These are phyloP conservation scores for Cochlearia excelsa DNA, from an alignment of 345 rosid species.

Conservation along the genomic window DNA sequence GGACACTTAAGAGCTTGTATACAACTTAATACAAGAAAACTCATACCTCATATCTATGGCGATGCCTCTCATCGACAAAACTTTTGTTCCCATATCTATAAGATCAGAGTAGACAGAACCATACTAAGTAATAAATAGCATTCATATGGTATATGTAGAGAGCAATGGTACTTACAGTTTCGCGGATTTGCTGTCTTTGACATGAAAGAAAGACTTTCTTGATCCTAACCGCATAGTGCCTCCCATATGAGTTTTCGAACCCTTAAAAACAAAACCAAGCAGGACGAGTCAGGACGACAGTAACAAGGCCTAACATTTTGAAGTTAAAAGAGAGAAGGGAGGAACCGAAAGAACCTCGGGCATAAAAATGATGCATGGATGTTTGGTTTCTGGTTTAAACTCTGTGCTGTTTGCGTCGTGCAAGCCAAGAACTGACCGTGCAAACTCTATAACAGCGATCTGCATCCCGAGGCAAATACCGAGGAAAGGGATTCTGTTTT, in stretches of 20 bases:
- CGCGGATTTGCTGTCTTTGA: constrained; percentile 64
- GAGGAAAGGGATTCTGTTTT: constrained; percentile 71
- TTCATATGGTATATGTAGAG: too few species aligned
- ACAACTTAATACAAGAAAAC: too few species aligned
- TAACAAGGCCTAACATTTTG: too few species aligned
- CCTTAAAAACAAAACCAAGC: too few species aligned
- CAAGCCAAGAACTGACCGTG: constrained; percentile 67
- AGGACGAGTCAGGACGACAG: too few species aligned
- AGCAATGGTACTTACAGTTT: constrained; percentile 52
- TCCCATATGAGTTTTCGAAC: constrained; percentile 66
- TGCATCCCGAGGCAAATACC: constrained; percentile 99
- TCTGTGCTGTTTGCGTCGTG: constrained; percentile 89
- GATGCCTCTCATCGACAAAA: constrained; percentile 84
- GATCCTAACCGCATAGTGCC: constrained; percentile 97
- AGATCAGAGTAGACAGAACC: background rate
- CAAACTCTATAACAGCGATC: constrained; percentile 81
- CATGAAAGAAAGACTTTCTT: constrained; percentile 66
- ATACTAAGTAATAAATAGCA: background rate
- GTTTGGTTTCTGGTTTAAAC: constrained; percentile 57
- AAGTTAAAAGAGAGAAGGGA: too few species aligned
- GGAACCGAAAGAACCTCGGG: constrained; percentile 47
- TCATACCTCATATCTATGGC: constrained; percentile 93
- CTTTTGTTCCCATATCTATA: constrained; percentile 64
- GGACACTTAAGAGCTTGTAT: too few species aligned
- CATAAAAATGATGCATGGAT: constrained; percentile 92